Conservation (phyloP, 345 rosid species). For the Streptanthus diversifolius region DNA sequence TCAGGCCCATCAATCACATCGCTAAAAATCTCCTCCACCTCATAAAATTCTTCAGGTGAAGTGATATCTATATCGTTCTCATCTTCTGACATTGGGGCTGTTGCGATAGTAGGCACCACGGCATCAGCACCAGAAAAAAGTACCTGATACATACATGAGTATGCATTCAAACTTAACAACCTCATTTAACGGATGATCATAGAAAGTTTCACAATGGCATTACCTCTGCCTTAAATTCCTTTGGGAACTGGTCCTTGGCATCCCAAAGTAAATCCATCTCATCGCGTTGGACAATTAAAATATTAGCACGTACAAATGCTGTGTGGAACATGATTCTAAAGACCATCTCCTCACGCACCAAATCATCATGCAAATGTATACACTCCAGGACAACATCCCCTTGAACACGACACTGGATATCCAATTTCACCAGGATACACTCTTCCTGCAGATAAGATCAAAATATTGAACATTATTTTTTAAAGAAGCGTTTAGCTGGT, state of each 20-base stretch:
- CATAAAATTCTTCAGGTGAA: conserved; percentile 95
- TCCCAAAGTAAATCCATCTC: conserved; percentile 89
- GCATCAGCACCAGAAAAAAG: conserved; percentile 80
- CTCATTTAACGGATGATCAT: conserved; percentile 25
- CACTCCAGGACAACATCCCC: conserved; percentile 98
- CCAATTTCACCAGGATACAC: conserved; percentile 70
- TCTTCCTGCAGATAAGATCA: conserved; percentile 67
- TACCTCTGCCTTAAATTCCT: conserved; percentile 95
- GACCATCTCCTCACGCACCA: conserved; percentile 66
- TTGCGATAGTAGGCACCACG: conserved; percentile 52
- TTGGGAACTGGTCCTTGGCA: conserved; percentile 67
- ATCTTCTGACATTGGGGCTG: conserved; percentile 53
- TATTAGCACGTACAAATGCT: conserved; percentile 78
- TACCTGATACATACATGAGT: conserved; percentile 77
- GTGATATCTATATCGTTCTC: conserved; percentile 55
- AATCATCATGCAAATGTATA: conserved; percentile 70
- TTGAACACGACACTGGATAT: conserved; percentile 76
- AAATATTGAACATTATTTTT: background rate
- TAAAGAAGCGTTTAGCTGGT: background rate
- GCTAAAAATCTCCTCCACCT: conserved; percentile 95
- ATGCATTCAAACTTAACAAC: conserved; percentile 64
- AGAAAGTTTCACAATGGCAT: conserved; percentile 35
- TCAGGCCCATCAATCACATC: conserved; percentile 61
- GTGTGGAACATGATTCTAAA: conserved; percentile 94
- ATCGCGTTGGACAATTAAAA: conserved; percentile 65